Conservation (phyloP, 768 basidiomycete species). For the Mycena belliarum region DNA sequence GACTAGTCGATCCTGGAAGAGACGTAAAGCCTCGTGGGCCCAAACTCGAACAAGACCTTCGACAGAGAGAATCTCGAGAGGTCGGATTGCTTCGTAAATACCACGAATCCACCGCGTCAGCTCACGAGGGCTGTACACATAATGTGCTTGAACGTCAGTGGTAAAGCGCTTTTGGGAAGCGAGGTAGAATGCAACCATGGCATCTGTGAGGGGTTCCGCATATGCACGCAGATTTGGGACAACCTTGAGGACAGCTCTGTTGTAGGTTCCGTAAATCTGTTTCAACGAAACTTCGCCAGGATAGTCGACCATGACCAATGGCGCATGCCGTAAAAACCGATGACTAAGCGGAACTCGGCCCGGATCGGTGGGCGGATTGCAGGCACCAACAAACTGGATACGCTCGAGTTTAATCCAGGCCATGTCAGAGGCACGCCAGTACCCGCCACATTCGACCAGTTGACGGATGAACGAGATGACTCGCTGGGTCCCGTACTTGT, state of each 20-base stretch:
- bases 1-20: conserved; percentile 97
- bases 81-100: conserved; percentile 94
- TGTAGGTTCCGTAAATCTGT: conserved; percentile 98
- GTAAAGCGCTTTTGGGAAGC: conserved; percentile 95
- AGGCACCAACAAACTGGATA: conserved; percentile 99
- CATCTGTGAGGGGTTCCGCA: conserved; percentile 91
- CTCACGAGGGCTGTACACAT: conserved; percentile 98
- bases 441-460: conserved; percentile 91
- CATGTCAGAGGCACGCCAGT: conserved; percentile 92
- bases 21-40: conserved; percentile 95
- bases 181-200: conserved; percentile 96
- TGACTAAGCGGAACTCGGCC: conserved; percentile 98
- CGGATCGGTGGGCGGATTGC: conserved; percentile 98
- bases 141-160: conserved; percentile 96
- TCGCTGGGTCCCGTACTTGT: conserved; percentile 97
- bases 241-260: conserved; percentile 93
- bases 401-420: conserved; percentile 97
- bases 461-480: conserved; percentile 99
- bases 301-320: conserved; percentile 98
- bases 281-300: conserved; percentile 96
- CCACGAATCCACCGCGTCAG: conserved; percentile 97
- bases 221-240: conserved; percentile 91
- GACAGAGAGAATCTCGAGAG: conserved; percentile 88
- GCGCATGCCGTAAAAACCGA: conserved; percentile 96
- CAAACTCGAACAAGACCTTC: conserved; percentile 96